These are phyloP conservation scores for Azolla pinnata DNA, from an alignment of 75 land plant genomes.

Conservation along the genomic window DNA sequence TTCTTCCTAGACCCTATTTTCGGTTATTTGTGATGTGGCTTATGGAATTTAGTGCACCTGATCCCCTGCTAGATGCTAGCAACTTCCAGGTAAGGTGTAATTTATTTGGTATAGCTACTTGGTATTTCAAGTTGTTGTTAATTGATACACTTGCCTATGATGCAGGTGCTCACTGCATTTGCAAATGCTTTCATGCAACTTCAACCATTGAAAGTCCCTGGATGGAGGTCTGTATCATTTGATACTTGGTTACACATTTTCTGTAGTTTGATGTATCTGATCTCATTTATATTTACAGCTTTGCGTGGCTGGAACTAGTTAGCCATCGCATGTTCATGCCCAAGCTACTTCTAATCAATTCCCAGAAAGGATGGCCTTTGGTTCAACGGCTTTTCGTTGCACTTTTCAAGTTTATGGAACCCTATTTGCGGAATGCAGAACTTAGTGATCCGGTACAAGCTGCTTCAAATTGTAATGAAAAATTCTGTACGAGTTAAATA, in stretches of 20 bases:
- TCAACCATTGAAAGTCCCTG: conserved; percentile 82
- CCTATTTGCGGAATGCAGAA: conserved; percentile 83
- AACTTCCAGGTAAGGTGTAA: conserved; percentile 62
- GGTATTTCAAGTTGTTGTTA: neutral
- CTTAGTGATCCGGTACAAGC: conserved; percentile 65
- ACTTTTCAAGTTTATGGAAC: conserved; percentile 92
- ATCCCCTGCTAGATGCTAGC: conserved; percentile 61
- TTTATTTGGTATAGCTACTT: neutral
- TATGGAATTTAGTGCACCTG: conserved; percentile 61
- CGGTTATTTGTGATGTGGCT: conserved; percentile 78
- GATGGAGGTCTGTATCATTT: conserved; percentile 55
- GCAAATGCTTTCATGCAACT: conserved; percentile 83
- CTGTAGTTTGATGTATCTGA: neutral
- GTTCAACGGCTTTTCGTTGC: conserved; percentile 78
- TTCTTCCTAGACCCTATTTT: conserved; percentile 93
- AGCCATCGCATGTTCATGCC: conserved; percentile 98
- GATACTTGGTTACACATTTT: neutral
- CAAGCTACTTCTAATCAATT: conserved; percentile 58
- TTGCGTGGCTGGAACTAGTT: conserved; percentile 93
- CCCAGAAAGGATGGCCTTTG: conserved; percentile 89
- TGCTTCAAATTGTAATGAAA: neutral
- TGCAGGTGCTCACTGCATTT: conserved; percentile 74
- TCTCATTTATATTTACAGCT: conserved; percentile 29
- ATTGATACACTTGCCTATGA: neutral
- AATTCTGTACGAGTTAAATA: no score